Evolutionary conservation across 1,139 yeast genomes (phyloP), one percentile per base, ranked within the genome.

Genomic region (Meyerozyma elateridarum): DNA sequence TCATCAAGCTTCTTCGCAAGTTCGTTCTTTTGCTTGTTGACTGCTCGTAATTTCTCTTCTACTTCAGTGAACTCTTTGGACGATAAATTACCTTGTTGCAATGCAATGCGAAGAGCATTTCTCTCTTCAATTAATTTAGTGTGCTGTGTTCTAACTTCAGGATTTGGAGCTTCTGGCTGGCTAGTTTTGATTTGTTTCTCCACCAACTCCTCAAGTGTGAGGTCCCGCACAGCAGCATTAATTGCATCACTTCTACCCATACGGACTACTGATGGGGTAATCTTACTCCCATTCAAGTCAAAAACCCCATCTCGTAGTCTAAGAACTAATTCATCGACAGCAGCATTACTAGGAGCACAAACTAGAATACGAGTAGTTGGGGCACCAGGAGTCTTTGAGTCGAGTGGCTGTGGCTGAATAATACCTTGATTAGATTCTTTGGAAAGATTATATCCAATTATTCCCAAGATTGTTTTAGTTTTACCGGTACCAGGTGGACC

Each of bases 401-500:
- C 43, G 22, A n/a, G 48, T 54, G 8, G 45, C 48, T 19, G 52
- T 49, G 2, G 45, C 28, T 38, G 8, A 9, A 73, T 68, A 1
- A 56, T 44, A 31, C 61, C 44, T 30, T 52, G 49, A 36, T 51
- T 45, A 30, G 29, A 38, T 13, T 51, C 44, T 26, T 53, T 51
- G 4, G 67, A 56, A 36, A 89, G 57, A 36, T 80, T 75, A 36
- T 85, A 78, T 0, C 97, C 96, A 27, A 91, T 77, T 35, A 91
- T 81, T 16, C 96, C 96, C 27, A 93, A 57, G 61, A 93, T 91
- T 0, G 99, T 93, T 52, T 91, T 93, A 1, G 99, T 93, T 54
- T 93, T 93, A 64, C 98, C 98, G 0, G 98, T 91, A 59, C 96
- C 96, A 0, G 96, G 96, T 1, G 96, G 96, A 38, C 98, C 99